A percentile compares a stretch with the other conserved stretches of the same genome.
These are phyloP conservation scores for Auricularia heimuer DNA, from an alignment of 768 basidiomycete species.

Conservation along the genomic window DNA sequence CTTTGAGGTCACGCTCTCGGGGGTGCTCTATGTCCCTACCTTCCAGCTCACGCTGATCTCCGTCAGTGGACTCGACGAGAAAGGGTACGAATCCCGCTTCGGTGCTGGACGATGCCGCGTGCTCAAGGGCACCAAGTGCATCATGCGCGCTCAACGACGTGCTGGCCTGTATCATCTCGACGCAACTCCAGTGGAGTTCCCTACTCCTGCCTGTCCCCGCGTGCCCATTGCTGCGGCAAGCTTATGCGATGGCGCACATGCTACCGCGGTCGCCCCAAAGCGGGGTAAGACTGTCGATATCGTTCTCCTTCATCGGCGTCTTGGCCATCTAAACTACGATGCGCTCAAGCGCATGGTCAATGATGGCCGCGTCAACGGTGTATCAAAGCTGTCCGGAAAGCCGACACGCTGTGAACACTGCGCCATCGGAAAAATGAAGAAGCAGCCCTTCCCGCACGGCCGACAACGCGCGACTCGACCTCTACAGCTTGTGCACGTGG, in stretches of 20 bases:
- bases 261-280: not conserved
- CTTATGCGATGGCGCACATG: not conserved
- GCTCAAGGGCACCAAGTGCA: not conserved
- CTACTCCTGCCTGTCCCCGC: not conserved
- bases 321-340: slow-evolving; percentile 9
- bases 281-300: slow-evolving; percentile 7
- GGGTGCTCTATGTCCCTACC: slow-evolving; percentile 7
- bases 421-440: slow-evolving; percentile 12
- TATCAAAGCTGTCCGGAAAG: slow-evolving; percentile 8
- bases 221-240: not conserved
- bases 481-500: slow-evolving; percentile 9
- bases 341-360: slow-evolving; percentile 9
- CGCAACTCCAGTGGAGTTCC: not conserved
- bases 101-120: slow-evolving; percentile 1
- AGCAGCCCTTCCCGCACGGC: slow-evolving; percentile 7
- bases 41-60: slow-evolving; percentile 10
- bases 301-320: slow-evolving; percentile 11
- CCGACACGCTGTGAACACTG: slow-evolving; percentile 15
- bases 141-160: slow-evolving; percentile 1
- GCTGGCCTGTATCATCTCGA: slow-evolving; percentile 10
- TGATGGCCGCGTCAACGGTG: slow-evolving; percentile 6
- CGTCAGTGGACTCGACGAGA: slow-evolving; percentile 6
- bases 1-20: not conserved
- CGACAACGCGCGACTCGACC: not conserved
- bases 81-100: slow-evolving; percentile 7